Evolutionary conservation across 1,284 basidiomycete species (phyloP), one percentile per base, ranked within the genome.

Genomic region (Tranzscheliella williamsii): DNA sequence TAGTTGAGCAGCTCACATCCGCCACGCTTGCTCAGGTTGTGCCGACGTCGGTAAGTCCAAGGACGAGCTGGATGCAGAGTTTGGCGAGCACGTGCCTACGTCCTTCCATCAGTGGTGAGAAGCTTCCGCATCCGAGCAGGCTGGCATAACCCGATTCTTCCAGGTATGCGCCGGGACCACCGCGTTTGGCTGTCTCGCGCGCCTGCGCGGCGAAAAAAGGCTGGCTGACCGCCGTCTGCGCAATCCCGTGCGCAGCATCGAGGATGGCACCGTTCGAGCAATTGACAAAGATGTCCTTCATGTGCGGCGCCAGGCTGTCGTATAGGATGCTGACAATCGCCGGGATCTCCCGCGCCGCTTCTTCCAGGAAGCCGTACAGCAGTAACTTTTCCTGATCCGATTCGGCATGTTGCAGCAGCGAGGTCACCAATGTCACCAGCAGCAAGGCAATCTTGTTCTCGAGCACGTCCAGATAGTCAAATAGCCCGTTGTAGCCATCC

Each of bases 251-350:
- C 18, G 71, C 70, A 6, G 72, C 70, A 13, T 72, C 63, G 11
- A 74, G 45, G 23, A 74, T 69, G n/a, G 52, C 61, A 6, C 57
- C 55, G 54, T 56, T 63, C 42, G 67, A 70, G 35, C 61, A 68
- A 44, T 72, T 72, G 45, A 67, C 51, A 34, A 68, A 67, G 16
- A 71, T 49, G 18, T 71, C 70, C 33, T 61, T 67, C 61, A 74
- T 71, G 31, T 56, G 54, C 2, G 64, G 61, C 5, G 63, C 56
- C 20, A 74, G 50, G 24, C 54, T 67, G 41, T 74, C 70, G 51
- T 72, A 72, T 20, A 74, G 57, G 30, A 74, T 74, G 35, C 70
- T 72, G 33, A 74, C 68, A 39, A 72, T 70, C 7, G 70, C 70
- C 2, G 72, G 72, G n/a, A 58, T 46, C 29, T 67, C 48, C 16